Base-by-base conservation (phyloP, 2,329 filamentous ascomycete species). In the Ceratocystis alfenasii region DNA sequence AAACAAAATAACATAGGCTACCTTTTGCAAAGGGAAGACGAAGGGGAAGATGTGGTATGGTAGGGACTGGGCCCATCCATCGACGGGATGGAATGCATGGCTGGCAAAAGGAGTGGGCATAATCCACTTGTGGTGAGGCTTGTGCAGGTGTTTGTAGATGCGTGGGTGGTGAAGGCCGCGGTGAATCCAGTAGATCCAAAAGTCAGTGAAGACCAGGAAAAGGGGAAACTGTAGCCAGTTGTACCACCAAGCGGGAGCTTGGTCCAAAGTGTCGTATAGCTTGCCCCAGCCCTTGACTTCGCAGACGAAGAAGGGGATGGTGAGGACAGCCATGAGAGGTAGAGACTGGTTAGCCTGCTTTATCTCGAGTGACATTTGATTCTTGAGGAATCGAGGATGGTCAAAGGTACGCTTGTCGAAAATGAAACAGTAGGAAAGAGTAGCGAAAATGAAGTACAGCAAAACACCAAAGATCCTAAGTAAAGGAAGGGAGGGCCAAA, bases 101-200 rank as follows among this genome's bases (percentile, higher is more conserved):
- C 87, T 91, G 53, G 93, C 92, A 75, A 85, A 96, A 0, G 93
- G 93, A 2, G 90, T 95, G 2, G 93, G 93, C 90, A 96, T 95
- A 77, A 97, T 96, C 93, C 93, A 97, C 80, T 96, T 96, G 85
- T 97, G 93, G 78, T 97, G 93, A 70, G 91, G 87, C 84, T 97
- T 97, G 83, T 97, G 93, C 62, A 96, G 81, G 70, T 80, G 80
- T 80, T 92, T 95, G 83, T 97, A 97, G 71, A 77, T 71, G 64
- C 78, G 73, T 17, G 89, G 89, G 76, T 91, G 87, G 77, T 96
- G 91, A 68, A 95, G 82, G 66, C 84, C 87, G 66, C 91, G 87
- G 79, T 95, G 91, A 72, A 95, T 93, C 82, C 88, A 90, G 81
- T 96, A 95, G 78, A 96, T 92, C 78, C 82, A 86, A 75, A 87